phyloP scores from a whole-genome alignment of 306 rosid genomes.

The Acacia acuminata region DNA sequence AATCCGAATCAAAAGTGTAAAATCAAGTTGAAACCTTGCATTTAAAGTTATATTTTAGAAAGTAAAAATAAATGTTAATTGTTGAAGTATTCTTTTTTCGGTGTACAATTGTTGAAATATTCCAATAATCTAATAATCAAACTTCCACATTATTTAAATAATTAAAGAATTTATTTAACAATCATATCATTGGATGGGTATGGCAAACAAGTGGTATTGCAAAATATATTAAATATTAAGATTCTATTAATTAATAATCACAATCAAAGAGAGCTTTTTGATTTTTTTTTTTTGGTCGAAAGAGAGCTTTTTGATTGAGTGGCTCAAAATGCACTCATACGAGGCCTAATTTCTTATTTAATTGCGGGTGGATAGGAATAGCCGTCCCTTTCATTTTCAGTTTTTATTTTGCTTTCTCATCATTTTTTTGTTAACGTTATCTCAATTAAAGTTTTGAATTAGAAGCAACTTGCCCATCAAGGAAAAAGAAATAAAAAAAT shows the following conservation, averaged over 20 bases:
- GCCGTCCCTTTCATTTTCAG: neutral
- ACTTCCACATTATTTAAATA: neutral
- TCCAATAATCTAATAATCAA: neutral
- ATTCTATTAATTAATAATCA: neutral
- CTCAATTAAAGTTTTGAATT: neutral
- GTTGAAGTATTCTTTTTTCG: no score
- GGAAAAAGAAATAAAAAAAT: neutral
- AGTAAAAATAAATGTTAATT: no score
- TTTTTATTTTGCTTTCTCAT: neutral
- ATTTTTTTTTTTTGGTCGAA: neutral
- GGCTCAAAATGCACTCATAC: neutral
- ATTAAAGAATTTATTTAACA: no score
- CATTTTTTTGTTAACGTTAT: neutral
- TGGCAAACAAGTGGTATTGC: neutral
- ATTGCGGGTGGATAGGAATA: neutral
- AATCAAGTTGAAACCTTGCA: neutral
- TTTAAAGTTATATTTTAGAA: no score
- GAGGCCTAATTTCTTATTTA: neutral
- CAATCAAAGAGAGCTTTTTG: neutral
- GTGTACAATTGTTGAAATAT: no score
- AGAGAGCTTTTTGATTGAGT: neutral
- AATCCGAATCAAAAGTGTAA: no score
- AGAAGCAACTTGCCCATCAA: slow-evolving; percentile 11
- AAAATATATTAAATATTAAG: no score
- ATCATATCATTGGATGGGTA: neutral